These are phyloP conservation scores for Hemisphaericaspora subhashii DNA, from an alignment of 1,139 yeast genomes.

Conservation along the genomic window DNA sequence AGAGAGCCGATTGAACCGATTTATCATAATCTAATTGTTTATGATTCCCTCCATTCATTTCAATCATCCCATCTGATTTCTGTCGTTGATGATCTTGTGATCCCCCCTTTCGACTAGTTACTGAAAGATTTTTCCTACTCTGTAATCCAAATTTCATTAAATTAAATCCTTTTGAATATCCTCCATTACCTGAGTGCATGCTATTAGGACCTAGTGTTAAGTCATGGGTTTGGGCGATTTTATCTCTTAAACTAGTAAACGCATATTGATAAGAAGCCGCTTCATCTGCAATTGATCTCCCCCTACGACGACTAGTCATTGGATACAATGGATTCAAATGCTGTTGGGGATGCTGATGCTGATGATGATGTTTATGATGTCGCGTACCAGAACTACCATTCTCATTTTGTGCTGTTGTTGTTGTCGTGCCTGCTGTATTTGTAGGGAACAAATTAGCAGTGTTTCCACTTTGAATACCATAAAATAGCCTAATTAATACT, in stretches of 20 bases:
- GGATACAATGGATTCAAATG: conserved; percentile 3
- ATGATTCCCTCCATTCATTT: neutral
- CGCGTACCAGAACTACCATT: neutral
- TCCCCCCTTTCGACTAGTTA: neutral
- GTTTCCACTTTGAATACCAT: conserved; percentile 20
- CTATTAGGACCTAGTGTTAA: too few species aligned
- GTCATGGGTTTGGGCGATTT: conserved; percentile 27
- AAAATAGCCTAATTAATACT: conserved; percentile 36
- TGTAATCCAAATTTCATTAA: conserved; percentile 40
- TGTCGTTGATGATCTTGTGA: neutral
- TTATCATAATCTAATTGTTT: conserved; percentile 1
- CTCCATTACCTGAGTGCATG: conserved; percentile 18
- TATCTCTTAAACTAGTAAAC: conserved; percentile 40
- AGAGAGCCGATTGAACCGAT: conserved; percentile 13
- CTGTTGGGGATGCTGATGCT: conserved; percentile 7
- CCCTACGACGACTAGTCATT: conserved; percentile 9
- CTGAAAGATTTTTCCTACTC: conserved; percentile 14
- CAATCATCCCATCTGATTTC: neutral
- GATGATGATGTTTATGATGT: conserved; percentile 13
- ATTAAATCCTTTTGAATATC: conserved; percentile 37
- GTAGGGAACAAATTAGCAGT: conserved; percentile 1
- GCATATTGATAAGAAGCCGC: conserved; percentile 18
- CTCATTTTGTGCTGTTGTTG: conserved; percentile 12
- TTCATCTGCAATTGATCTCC: conserved; percentile 12
- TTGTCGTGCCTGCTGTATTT: neutral